These are phyloP conservation scores for Penicillium coffeae DNA, from an alignment of 495 filamentous ascomycete species.

Conservation along the genomic window DNA sequence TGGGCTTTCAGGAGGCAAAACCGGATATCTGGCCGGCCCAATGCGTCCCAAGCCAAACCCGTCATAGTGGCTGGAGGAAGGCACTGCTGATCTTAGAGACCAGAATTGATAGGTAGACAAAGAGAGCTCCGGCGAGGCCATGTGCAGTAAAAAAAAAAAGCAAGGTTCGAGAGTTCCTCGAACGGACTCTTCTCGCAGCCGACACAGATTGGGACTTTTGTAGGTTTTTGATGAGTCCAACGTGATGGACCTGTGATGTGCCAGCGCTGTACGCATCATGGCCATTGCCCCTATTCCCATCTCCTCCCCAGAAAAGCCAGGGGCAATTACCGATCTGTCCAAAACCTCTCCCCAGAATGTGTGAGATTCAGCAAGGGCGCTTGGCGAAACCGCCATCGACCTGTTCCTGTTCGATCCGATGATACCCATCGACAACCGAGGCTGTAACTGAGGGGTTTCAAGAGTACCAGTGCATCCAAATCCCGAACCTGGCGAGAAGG, in stretches of 20 bases:
- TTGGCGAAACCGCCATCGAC: slow-evolving; percentile 1
- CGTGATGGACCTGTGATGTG: neutral
- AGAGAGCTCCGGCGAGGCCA: neutral
- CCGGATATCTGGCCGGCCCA: neutral
- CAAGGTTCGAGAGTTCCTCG: neutral
- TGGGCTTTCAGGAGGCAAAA: neutral
- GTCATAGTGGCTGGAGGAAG: neutral
- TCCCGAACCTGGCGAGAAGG: slow-evolving; percentile 12
- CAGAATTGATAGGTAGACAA: neutral
- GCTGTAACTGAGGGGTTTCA: neutral
- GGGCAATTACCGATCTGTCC: neutral
- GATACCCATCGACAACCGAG: slow-evolving; percentile 14
- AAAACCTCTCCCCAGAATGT: neutral
- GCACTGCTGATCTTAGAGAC: neutral
- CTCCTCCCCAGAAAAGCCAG: neutral
- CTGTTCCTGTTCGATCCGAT: slow-evolving; percentile 1
- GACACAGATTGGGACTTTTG: neutral
- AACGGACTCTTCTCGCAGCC: neutral
- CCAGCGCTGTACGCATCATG: neutral
- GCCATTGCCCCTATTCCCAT: neutral
- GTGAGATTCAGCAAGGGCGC: slow-evolving; percentile 13
- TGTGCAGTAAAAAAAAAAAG: neutral
- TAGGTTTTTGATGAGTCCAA: neutral
- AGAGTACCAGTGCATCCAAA: slow-evolving; percentile 1
- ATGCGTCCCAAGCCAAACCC: neutral